Evolutionary conservation across 2,329 filamentous ascomycete genomes (phyloP).

Genomic region (Neopestalotiopsis sp.): DNA sequence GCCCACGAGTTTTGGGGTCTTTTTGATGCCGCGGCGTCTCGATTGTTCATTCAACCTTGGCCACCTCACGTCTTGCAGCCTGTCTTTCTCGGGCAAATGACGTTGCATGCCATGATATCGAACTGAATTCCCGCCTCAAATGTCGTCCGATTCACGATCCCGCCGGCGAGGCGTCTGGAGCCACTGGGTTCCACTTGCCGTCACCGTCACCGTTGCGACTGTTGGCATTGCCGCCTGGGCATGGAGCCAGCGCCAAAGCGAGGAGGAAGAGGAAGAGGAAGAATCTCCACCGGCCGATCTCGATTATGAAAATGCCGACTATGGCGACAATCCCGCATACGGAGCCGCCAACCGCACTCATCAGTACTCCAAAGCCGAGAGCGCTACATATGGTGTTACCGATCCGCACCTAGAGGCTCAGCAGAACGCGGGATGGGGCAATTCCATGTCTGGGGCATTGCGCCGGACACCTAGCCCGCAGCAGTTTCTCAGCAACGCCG

Average conservation of each 20-base stretch:
- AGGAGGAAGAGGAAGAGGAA: slow-evolving; percentile 72
- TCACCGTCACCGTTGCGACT: slow-evolving; percentile 88
- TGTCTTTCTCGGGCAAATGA: slow-evolving; percentile 3
- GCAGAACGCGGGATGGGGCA: slow-evolving; percentile 64
- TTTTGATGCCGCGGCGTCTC: neutral
- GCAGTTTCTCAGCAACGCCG: slow-evolving; percentile 84
- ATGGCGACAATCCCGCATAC: slow-evolving; percentile 57
- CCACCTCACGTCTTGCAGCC: neutral
- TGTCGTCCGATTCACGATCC: slow-evolving; percentile 66
- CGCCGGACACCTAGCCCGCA: slow-evolving; percentile 85
- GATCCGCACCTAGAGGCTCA: slow-evolving; percentile 39
- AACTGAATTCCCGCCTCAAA: slow-evolving; percentile 35
- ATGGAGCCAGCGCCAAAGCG: slow-evolving; percentile 85
- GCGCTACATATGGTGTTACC: slow-evolving; percentile 47
- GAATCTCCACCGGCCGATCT: slow-evolving; percentile 56
- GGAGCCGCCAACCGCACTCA: slow-evolving; percentile 43
- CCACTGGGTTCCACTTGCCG: slow-evolving; percentile 87
- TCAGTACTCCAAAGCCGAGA: slow-evolving; percentile 44
- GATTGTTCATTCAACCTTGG: neutral
- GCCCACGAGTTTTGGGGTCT: slow-evolving; percentile 7
- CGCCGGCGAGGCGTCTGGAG: slow-evolving; percentile 67
- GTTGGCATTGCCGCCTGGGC: slow-evolving; percentile 89
- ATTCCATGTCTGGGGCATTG: slow-evolving; percentile 80
- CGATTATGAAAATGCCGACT: slow-evolving; percentile 54
- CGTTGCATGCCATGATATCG: slow-evolving; percentile 11